A percentile compares a stretch with the other conserved stretches of the same genome.
phyloP scores from a whole-genome alignment of 331 rosid species.

The Quercus lobata region DNA sequence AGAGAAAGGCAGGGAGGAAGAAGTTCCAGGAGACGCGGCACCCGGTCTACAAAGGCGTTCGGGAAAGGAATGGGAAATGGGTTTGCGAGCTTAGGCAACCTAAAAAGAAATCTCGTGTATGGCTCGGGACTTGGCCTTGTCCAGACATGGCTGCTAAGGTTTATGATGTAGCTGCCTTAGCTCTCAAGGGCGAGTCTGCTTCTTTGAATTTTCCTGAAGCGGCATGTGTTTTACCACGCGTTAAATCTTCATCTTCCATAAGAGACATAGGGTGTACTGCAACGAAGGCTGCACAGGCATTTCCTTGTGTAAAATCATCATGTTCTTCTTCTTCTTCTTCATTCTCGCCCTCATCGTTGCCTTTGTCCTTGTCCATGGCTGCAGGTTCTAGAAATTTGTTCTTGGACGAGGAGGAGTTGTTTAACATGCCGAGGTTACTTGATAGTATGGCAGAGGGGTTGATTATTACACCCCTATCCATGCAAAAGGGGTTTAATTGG shows the following conservation, averaged over 20 bases:
- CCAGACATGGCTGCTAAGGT: slow-evolving; percentile 76
- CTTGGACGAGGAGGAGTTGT: slow-evolving; percentile 74
- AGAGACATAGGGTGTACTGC: slow-evolving; percentile 34
- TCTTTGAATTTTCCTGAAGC: slow-evolving; percentile 45
- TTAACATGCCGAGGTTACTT: slow-evolving; percentile 61
- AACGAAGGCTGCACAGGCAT: slow-evolving; percentile 13
- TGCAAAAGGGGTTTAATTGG: slow-evolving; percentile 65
- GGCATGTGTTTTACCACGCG: slow-evolving; percentile 15
- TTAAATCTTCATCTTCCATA: slow-evolving; percentile 6
- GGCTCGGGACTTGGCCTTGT: slow-evolving; percentile 61
- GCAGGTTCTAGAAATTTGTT: slow-evolving; percentile 1
- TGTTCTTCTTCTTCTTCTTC: background rate
- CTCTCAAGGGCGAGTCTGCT: slow-evolving; percentile 42
- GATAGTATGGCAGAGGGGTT: slow-evolving; percentile 78
- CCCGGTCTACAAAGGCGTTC: slow-evolving; percentile 60
- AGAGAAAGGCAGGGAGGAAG: slow-evolving; percentile 58
- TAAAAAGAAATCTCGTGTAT: slow-evolving; percentile 37
- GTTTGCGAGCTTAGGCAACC: slow-evolving; percentile 66
- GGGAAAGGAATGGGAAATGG: slow-evolving; percentile 64
- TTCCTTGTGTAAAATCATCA: background rate
- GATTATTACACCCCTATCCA: slow-evolving; percentile 64
- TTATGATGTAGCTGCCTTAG: slow-evolving; percentile 59
- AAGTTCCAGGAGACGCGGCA: slow-evolving; percentile 77
- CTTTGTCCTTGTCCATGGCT: background rate
- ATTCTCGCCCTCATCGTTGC: background rate